A percentile compares a stretch with the other conserved stretches of the same genome.
Evolutionary conservation across 768 basidiomycete genomes (phyloP).

Genomic region (Pleurotus giganteus): DNA sequence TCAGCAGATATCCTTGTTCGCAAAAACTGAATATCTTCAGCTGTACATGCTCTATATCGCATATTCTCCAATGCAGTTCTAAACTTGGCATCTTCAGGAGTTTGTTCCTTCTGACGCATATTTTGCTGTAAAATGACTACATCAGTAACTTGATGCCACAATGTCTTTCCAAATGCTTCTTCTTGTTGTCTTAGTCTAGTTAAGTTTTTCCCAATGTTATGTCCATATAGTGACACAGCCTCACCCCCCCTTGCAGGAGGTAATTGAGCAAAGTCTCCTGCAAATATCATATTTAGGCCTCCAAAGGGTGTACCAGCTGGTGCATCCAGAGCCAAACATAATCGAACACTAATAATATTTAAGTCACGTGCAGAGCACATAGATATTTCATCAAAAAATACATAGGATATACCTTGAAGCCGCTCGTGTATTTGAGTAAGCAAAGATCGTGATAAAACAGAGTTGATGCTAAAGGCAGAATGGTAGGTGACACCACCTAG

Average conservation of each 20-base stretch:
- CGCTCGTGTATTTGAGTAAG: constrained; percentile 3
- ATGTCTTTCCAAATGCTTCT: constrained; percentile 22
- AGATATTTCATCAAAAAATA: constrained; percentile 41
- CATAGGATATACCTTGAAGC: constrained; percentile 27
- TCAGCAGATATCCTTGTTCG: constrained; percentile 16
- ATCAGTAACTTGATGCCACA: constrained; percentile 30
- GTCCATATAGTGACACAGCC: constrained; percentile 15
- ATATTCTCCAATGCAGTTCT: constrained; percentile 26
- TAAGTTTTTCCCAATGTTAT: constrained; percentile 3
- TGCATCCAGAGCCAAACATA: constrained; percentile 19
- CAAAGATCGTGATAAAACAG: not conserved
- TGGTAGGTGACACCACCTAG: constrained; percentile 25
- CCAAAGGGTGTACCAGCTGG: constrained; percentile 23
- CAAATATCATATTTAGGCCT: constrained; percentile 31
- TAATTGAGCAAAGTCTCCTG: constrained; percentile 33
- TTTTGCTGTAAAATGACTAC: constrained; percentile 31
- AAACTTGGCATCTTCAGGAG: constrained; percentile 24
- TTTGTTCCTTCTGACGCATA: constrained; percentile 26
- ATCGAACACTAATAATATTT: constrained; percentile 25
- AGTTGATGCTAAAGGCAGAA: constrained; percentile 12
- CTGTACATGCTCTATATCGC: constrained; percentile 31
- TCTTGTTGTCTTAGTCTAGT: constrained; percentile 13
- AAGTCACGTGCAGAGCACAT: constrained; percentile 34
- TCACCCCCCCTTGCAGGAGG: constrained; percentile 23
- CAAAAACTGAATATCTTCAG: constrained; percentile 28